Evolutionary conservation across 805 yeast species (phyloP).

Genomic region (Candida boleticola): DNA sequence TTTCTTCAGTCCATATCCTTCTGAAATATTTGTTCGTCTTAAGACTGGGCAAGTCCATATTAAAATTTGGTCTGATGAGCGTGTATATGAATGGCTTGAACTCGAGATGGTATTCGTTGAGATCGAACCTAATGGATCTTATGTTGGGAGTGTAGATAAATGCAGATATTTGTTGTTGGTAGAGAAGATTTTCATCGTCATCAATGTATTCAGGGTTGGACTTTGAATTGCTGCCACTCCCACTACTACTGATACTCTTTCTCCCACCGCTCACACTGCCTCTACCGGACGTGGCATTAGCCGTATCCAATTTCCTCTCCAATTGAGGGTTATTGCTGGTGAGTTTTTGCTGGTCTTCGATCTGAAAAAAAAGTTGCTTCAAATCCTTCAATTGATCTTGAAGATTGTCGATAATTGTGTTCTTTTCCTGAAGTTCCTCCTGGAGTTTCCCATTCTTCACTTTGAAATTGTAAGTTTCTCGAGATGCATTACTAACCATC

Average conservation of each 20-base stretch:
- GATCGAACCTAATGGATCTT: slow-evolving; percentile 44
- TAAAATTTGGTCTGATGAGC: slow-evolving; percentile 31
- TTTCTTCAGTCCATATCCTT: slow-evolving; percentile 67
- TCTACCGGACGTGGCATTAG: not conserved
- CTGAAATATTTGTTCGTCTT: slow-evolving; percentile 60
- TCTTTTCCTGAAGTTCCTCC: slow-evolving; percentile 63
- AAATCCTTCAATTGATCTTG: slow-evolving; percentile 67
- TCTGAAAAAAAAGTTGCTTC: slow-evolving; percentile 55
- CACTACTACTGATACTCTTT: not conserved
- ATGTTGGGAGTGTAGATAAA: slow-evolving; percentile 32
- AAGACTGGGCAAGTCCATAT: slow-evolving; percentile 38
- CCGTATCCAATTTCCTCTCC: not conserved
- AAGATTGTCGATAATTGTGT: slow-evolving; percentile 59
- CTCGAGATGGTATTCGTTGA: slow-evolving; percentile 38
- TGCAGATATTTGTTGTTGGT: slow-evolving; percentile 19
- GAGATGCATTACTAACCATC: slow-evolving; percentile 78
- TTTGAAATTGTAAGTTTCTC: slow-evolving; percentile 59
- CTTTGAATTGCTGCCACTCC: not conserved
- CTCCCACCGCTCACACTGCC: not conserved
- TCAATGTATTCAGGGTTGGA: not conserved
- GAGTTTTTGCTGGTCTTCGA: slow-evolving; percentile 42
- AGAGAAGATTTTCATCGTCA: slow-evolving; percentile 6
- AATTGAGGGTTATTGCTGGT: slow-evolving; percentile 13
- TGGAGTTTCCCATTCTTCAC: slow-evolving; percentile 55
- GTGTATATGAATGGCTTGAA: slow-evolving; percentile 41